phyloP scores from a whole-genome alignment of 2,329 filamentous ascomycete species.

The Colletotrichum sp. region DNA sequence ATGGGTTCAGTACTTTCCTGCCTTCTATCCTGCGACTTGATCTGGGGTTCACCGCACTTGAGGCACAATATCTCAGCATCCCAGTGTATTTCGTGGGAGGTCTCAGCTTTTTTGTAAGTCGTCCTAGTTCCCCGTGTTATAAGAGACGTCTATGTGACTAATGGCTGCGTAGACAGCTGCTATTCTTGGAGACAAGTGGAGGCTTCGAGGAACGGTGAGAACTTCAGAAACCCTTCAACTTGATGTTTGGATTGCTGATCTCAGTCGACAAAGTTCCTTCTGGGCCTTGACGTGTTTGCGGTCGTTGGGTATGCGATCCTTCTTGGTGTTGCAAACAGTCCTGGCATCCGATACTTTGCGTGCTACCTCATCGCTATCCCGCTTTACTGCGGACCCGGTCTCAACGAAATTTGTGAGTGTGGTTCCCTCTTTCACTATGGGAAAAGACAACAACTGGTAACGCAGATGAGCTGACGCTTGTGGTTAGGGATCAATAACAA shows the following conservation, averaged over 20 bases:
- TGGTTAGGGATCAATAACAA: conserved; percentile 44
- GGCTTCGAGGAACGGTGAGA: not conserved
- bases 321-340: conserved; percentile 41
- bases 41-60: conserved; percentile 53
- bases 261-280: not conserved
- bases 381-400: conserved; percentile 54
- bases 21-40: conserved; percentile 55
- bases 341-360: conserved; percentile 52
- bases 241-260: not conserved
- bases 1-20: conserved; percentile 62
- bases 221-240: not conserved
- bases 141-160: not conserved
- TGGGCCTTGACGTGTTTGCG: conserved; percentile 48
- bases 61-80: conserved; percentile 58
- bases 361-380: conserved; percentile 53
- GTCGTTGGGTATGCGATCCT: conserved; percentile 54
- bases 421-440: not conserved
- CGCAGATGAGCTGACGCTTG: not conserved
- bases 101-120: conserved; percentile 41
- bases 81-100: conserved; percentile 59
- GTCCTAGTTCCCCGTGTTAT: not conserved
- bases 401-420: conserved; percentile 46
- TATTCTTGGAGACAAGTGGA: not conserved
- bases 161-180: not conserved
- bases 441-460: not conserved